These are phyloP conservation scores for Glutinoglossum americanum DNA, from an alignment of 495 filamentous ascomycete genomes.

Conservation along the genomic window DNA sequence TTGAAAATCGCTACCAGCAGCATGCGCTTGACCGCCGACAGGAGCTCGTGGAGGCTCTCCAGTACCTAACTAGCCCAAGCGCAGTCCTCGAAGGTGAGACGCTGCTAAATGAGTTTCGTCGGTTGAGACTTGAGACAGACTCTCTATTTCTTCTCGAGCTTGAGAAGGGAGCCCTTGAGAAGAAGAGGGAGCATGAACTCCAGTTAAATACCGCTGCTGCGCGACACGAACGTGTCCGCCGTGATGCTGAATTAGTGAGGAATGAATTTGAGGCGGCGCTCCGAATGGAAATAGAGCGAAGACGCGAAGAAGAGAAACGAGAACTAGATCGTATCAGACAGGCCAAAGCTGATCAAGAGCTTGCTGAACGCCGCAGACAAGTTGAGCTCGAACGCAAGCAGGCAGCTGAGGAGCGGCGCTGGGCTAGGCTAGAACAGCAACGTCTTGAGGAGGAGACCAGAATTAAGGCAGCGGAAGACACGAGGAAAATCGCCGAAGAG, in stretches of 20 bases:
- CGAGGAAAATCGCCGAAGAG: slow-evolving; percentile 5
- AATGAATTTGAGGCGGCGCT: slow-evolving; percentile 4
- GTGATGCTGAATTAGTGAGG: slow-evolving; percentile 23
- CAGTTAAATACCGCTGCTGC: slow-evolving; percentile 39
- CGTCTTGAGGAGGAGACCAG: slow-evolving; percentile 10
- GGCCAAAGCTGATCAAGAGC: slow-evolving; percentile 20
- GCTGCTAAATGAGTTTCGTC: background rate
- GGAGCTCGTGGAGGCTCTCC: background rate
- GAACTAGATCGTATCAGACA: slow-evolving; percentile 16
- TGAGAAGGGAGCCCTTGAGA: slow-evolving; percentile 23
- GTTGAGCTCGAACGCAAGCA: background rate
- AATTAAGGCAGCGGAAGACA: slow-evolving; percentile 9
- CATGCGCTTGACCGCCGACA: background rate
- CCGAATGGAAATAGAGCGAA: slow-evolving; percentile 15
- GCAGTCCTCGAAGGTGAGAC: background rate
- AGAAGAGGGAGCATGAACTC: slow-evolving; percentile 28
- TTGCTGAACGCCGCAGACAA: background rate
- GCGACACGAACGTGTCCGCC: slow-evolving; percentile 39
- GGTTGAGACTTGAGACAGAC: background rate
- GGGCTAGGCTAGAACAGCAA: background rate
- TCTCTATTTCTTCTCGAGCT: slow-evolving; percentile 21
- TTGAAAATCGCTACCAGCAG: background rate
- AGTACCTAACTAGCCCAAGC: background rate
- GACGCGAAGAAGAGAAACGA: slow-evolving; percentile 31
- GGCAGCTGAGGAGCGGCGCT: background rate